Evolutionary conservation across 768 basidiomycete species (phyloP), one percentile per base, ranked within the genome.

Genomic region (Leucocoprinus leucothites): DNA sequence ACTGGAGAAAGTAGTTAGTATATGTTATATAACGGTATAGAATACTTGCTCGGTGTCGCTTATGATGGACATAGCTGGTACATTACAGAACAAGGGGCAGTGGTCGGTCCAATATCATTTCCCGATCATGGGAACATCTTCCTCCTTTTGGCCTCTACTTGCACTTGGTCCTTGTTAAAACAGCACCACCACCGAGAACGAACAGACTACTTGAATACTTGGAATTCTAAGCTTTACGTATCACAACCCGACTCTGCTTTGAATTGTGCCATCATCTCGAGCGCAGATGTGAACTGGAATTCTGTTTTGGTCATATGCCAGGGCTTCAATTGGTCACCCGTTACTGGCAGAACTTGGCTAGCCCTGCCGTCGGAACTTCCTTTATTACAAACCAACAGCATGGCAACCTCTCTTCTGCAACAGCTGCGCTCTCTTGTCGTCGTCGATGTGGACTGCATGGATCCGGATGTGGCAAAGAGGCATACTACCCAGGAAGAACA

Each of bases 1-100:
- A 58, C 81, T 82, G 57, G 9, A 50, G 18, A 1, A 60, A 58
- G 57, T 61, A 0, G 60, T 63, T 4, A 63, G 57, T 19, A 70
- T 61, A 13, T 65, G 65, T 22, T 64, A 67, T 9, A 67, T 53
- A 16, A 65, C 60, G n/a, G 18, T 9, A 56, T 48, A 36, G 14
- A 40, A 41, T 18, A 66, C 78, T 24, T 60, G 83, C 84, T 80
- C 78, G 40, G 85, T 82, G 63, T 87, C 84, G 63, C 78, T 85
- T 63, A 87, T 76, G 49, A 85, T 73, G 35, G 84, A 84, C 84
- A 85, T 85, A 28, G 48, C 40, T 35, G 9, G 40, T 40, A 11
- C 19, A 50, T 48, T 2, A 19, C 31, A 40, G 46, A 45, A 11
- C 14, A 24, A 31, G 31, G 11, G 31, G 11, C 31, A 36, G n/a